Conservation (phyloP, 805 yeast genomes). For the Schwanniomyces occidentalis region DNA sequence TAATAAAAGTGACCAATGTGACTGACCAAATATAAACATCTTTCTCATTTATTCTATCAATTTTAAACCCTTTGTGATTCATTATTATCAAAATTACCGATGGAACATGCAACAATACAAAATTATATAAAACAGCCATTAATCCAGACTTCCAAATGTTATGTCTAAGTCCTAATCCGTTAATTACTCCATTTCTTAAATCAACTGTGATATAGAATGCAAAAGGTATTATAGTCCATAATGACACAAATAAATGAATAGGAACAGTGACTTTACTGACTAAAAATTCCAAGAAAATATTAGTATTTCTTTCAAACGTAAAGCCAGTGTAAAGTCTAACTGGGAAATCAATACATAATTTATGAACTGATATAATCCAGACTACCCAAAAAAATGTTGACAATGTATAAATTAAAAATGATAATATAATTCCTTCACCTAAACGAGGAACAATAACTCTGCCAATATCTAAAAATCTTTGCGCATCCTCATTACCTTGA, state of each 20-base stretch:
- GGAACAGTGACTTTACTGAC: constrained; percentile 8
- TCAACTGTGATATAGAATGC: constrained; percentile 5
- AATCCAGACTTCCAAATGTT: constrained; percentile 11
- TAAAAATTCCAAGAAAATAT: constrained; percentile 8
- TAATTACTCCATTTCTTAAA: constrained; percentile 6
- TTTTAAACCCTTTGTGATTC: constrained; percentile 2
- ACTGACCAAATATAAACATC: constrained; percentile 14
- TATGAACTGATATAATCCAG: constrained; percentile 22
- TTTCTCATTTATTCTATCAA: constrained; percentile 2
- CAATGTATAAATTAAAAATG: constrained; percentile 2
- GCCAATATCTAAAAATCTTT: constrained; percentile 5
- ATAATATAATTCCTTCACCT: constrained; percentile 1
- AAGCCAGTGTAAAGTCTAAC: constrained; percentile 7
- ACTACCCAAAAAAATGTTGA: constrained; percentile 14
- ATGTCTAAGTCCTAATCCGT: constrained; percentile 5
- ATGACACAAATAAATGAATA: constrained; percentile 17
- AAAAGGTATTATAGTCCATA: constrained; percentile 22
- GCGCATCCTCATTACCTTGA: constrained; percentile 6
- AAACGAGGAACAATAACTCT: constrained; percentile 4
- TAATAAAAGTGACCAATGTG: constrained; percentile 10
- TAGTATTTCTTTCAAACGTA: constrained; percentile 2
- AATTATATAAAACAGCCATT: constrained; percentile 13
- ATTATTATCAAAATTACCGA: constrained; percentile 5
- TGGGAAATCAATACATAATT: constrained; percentile 22
- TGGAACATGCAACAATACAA: constrained; percentile 12